Percentiles rank a stretch among this genome's conserved stretches.
These are phyloP conservation scores for Neurospora sp. DNA, from an alignment of 495 filamentous ascomycete species.

Conservation along the genomic window DNA sequence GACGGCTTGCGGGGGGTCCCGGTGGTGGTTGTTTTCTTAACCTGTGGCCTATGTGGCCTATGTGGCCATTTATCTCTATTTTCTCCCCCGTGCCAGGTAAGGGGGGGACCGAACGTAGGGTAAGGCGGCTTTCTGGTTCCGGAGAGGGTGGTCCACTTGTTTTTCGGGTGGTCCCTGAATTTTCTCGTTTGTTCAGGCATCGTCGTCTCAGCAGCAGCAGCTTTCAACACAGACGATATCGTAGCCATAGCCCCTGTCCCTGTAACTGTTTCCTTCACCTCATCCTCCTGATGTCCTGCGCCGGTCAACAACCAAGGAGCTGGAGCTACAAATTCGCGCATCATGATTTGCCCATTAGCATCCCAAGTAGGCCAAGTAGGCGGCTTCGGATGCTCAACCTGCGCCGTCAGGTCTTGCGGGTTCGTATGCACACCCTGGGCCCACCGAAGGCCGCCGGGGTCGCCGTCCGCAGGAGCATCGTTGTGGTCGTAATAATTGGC, in stretches of 20 bases:
- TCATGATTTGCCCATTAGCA: background rate
- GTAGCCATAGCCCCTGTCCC: background rate
- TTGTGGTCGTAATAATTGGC: background rate
- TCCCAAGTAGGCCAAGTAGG: background rate
- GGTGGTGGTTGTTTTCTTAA: background rate
- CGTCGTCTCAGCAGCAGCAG: too few species aligned
- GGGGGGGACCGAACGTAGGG: background rate
- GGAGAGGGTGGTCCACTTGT: background rate
- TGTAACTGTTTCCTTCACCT: too few species aligned
- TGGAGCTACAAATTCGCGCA: background rate
- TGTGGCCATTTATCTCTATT: too few species aligned
- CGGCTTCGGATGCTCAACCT: background rate
- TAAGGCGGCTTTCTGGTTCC: background rate
- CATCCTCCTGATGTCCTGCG: too few species aligned
- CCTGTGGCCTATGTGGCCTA: too few species aligned
- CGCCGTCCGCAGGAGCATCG: background rate
- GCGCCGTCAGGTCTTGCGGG: background rate
- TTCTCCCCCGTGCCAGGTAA: background rate
- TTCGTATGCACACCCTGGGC: background rate
- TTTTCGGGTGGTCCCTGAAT: background rate
- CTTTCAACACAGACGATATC: background rate
- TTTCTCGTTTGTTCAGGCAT: too few species aligned
- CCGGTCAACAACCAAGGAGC: background rate
- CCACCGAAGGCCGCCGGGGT: background rate
- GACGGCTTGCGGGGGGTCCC: background rate